Conservation (phyloP, 139 green algal genomes). For the Picochlorum sp. region DNA sequence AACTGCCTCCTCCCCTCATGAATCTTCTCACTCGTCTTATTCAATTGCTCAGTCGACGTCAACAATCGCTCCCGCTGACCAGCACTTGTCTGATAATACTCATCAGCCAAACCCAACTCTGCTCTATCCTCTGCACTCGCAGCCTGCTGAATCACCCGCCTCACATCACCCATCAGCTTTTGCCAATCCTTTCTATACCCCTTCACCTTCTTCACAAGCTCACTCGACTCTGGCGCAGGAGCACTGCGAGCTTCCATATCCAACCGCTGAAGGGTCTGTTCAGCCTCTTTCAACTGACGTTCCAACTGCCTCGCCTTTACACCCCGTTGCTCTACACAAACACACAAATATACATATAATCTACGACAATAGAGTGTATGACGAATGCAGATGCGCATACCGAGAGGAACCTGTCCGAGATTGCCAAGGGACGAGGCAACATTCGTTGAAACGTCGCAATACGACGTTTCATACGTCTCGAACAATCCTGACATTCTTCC, state of each 20-base stretch:
- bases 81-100: conserved; percentile 63
- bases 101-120: conserved; percentile 69
- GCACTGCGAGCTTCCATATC: conserved; percentile 90
- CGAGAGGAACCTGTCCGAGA: conserved; percentile 34
- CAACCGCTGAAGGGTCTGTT: conserved; percentile 86
- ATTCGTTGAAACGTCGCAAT: conserved; percentile 28
- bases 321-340: conserved; percentile 47
- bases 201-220: conserved; percentile 66
- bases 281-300: conserved; percentile 62
- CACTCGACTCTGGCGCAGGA: conserved; percentile 42
- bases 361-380: too few species aligned
- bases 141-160: conserved; percentile 1
- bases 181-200: conserved; percentile 84
- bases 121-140: conserved; percentile 26
- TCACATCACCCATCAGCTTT: conserved; percentile 45
- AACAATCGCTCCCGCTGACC: conserved; percentile 78
- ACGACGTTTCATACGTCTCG: not conserved
- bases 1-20: conserved; percentile 69
- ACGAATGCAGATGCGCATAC: conserved; percentile 21
- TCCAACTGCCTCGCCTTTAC: conserved; percentile 65
- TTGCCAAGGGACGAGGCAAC: conserved; percentile 49
- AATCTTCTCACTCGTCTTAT: conserved; percentile 65
- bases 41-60: conserved; percentile 58
- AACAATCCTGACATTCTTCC: not conserved
- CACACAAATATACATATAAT: not conserved